Conservation (phyloP, 1,139 yeast species). For the Candida sanyaensis region DNA sequence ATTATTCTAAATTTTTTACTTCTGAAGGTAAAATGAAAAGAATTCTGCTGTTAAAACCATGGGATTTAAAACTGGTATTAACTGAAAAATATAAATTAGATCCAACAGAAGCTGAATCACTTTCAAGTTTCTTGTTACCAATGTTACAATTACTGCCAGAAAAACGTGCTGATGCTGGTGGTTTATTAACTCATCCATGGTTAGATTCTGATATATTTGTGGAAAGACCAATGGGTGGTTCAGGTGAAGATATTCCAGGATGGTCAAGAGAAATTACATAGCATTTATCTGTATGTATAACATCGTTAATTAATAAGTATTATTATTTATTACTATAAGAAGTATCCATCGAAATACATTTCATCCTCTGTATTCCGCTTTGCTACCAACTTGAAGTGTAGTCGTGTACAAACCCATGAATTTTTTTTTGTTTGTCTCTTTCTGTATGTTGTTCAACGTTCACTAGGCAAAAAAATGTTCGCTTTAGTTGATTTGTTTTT, state of each 20-base stretch:
- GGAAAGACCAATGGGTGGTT: constrained; percentile 61
- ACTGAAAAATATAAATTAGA: constrained; percentile 64
- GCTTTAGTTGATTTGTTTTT: neutral
- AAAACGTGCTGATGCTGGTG: constrained; percentile 78
- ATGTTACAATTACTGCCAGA: constrained; percentile 74
- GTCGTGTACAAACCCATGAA: constrained; percentile 1
- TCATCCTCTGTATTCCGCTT: neutral
- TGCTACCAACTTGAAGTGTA: neutral
- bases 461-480: neutral
- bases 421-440: neutral
- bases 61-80: constrained; percentile 50
- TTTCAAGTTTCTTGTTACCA: constrained; percentile 67
- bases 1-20: constrained; percentile 44
- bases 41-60: constrained; percentile 53
- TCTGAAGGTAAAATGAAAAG: constrained; percentile 58
- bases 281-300: neutral
- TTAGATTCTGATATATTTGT: constrained; percentile 58
- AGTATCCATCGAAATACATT: too few species aligned
- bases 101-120: constrained; percentile 52
- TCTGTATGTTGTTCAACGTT: neutral
- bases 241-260: constrained; percentile 76
- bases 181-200: constrained; percentile 80
- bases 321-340: too few species aligned
- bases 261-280: constrained; percentile 52
- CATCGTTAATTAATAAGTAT: too few species aligned